Base-by-base conservation (phyloP, 1,284 basidiomycete species). In the Sporisorium iseilematis-ciliati region DNA sequence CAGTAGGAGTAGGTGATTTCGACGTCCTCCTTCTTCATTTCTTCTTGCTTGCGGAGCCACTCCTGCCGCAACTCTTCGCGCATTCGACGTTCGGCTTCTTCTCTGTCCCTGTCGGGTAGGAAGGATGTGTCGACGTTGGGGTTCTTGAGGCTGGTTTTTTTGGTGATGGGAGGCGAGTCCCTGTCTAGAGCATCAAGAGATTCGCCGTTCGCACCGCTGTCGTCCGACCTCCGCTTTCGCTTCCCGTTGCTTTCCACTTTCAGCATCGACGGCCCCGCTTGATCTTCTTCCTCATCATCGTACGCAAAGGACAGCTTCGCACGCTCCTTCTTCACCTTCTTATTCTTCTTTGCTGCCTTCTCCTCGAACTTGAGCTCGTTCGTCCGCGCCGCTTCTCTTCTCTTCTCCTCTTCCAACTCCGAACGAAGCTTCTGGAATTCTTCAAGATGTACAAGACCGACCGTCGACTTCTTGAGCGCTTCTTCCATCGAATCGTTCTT, bases 51-150 rank as follows among this genome's bases (percentile, higher is more conserved):
- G 65, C 88, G 88, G 35, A 98, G 87, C 94, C 95, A 99, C 84
- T 97, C 91, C 75, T 94, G 89, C 4, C 96, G 89, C 40, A 99
- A 88, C 61, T 92, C 89, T 85, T 99, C 96, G 33, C 97, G 89
- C 84, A 95, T 91, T 51, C 89, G 89, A 7, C 94, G 90, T 84
- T 99, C 96, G 4, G 90, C 89, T 81, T 96, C 94, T 83, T 99
- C 97, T 8, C 97, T 91, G 33, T 96, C 94, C 29, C 97, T 90
- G 85, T 99, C 97, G 0, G 97, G 97, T 8, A 99, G 89, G 88
- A 99, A 99, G 1, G 95, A 97, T 0, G 97, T 99, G 84, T 99
- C 97, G 40, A 98, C 96, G 55, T 91, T 89, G 0, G 97, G 97
- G 80, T 99, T 98, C 88, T 99, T 99, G 82, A 92, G 69, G 23